Evolutionary conservation across 2,329 filamentous ascomycete genomes (phyloP), one percentile per base, ranked within the genome.

Genomic region (Colletotrichum gloeosporioides): DNA sequence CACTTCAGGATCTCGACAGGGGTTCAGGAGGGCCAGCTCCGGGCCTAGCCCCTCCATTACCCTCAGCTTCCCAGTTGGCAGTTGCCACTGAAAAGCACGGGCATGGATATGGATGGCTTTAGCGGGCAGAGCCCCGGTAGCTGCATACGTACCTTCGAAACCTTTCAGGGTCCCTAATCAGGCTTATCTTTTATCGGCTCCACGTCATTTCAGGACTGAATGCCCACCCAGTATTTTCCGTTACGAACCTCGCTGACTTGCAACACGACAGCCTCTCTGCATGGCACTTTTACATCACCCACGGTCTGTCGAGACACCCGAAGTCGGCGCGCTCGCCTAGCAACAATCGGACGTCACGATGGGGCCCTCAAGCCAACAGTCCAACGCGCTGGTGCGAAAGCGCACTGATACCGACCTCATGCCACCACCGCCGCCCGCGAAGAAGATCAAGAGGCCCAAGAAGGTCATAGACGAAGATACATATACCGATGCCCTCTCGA

Each of bases 391-490:
- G 75, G 87, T 92, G 70, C 91, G 90, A 72, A 96, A 95, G 86
- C 89, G 92, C 78, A 88, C 89, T 73, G 92, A 94, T 71, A 90
- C 87, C 31, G 92, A 94, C 71, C 87, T 98, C 70, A 99, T 98
- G 96, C 94, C 95, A 18, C 96, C 96, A 13, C 96, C 96, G 8
- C 95, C 96, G 6, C 90, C 92, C 0, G 89, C 93, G 57, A 99
- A 98, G 84, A 94, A 95, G 75, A 98, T 98, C 82, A 98, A 98
- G 86, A 92, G 97, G 69, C 97, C 97, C 0, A 93, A 93, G 77
- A 94, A 94, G 77, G 93, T 98, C 32, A 91, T 99, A 32, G 95
- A 98, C 84, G 97, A 99, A 88, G 96, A 99, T 80, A 93, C 94
- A 69, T 99, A 99, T 85, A 97, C 95, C 3, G 93, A 96, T 74